These are phyloP conservation scores for Claviceps quebecensis DNA, from an alignment of 2,329 filamentous ascomycete genomes.

Conservation along the genomic window DNA sequence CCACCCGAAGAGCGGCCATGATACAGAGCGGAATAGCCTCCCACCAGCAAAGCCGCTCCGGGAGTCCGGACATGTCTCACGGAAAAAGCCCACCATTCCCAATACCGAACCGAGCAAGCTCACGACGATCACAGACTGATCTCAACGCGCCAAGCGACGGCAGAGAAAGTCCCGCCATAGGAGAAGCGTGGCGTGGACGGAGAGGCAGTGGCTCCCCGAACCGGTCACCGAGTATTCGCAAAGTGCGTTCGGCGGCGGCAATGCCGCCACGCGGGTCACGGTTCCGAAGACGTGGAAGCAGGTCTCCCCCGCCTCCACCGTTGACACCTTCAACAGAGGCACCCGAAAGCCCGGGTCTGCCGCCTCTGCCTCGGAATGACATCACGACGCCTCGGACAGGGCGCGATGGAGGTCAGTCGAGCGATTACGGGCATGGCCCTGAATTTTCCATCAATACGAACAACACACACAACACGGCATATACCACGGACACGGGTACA, in stretches of 20 bases:
- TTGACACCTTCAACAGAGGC: slow-evolving; percentile 54
- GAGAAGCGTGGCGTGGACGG: slow-evolving; percentile 41
- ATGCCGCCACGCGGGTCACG: slow-evolving; percentile 42
- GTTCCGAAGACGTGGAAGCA: slow-evolving; percentile 36
- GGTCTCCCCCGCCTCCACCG: slow-evolving; percentile 50
- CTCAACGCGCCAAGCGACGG: slow-evolving; percentile 57
- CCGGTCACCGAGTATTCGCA: slow-evolving; percentile 54
- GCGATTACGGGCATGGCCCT: slow-evolving; percentile 35
- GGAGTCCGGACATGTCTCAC: slow-evolving; percentile 52
- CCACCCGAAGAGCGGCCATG: slow-evolving; percentile 65
- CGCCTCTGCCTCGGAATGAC: slow-evolving; percentile 59
- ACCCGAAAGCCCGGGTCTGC: slow-evolving; percentile 56
- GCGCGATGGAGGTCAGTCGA: slow-evolving; percentile 21
- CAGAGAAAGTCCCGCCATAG: slow-evolving; percentile 59
- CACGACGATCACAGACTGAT: slow-evolving; percentile 54
- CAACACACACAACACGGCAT: slow-evolving; percentile 30
- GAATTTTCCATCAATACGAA: slow-evolving; percentile 41
- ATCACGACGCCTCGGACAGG: slow-evolving; percentile 46
- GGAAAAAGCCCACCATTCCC: slow-evolving; percentile 66
- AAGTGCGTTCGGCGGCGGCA: slow-evolving; percentile 69
- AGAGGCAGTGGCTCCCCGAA: slow-evolving; percentile 34
- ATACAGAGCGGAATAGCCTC: slow-evolving; percentile 65
- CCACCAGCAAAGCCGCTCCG: slow-evolving; percentile 47
- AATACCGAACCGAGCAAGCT: slow-evolving; percentile 80
- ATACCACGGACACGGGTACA: slow-evolving; percentile 36